Evolutionary conservation across 805 yeast genomes (phyloP).

Genomic region (Candida chilensis): DNA sequence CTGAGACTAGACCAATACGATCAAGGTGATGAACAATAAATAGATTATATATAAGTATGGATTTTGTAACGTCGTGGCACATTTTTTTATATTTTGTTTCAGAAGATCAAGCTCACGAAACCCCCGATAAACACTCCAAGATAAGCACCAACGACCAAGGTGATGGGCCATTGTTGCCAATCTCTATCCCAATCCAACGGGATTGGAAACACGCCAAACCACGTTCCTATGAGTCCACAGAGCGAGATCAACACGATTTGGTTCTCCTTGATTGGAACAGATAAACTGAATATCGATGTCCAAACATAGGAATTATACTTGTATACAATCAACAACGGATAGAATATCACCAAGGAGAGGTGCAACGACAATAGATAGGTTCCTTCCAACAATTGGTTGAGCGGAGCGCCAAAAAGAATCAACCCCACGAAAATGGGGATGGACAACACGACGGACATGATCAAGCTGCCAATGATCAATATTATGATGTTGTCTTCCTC

Average conservation of each 20-base stretch:
- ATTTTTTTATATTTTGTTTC: too few species aligned
- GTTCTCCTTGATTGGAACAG: slow-evolving; percentile 11
- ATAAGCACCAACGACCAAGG: slow-evolving; percentile 73
- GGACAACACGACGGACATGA: slow-evolving; percentile 23
- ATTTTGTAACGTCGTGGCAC: too few species aligned
- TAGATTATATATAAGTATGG: too few species aligned
- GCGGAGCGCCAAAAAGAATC: slow-evolving; percentile 77
- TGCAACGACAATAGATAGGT: slow-evolving; percentile 58
- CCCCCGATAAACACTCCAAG: slow-evolving; percentile 64
- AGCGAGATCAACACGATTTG: slow-evolving; percentile 16
- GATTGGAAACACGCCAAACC: slow-evolving; percentile 91
- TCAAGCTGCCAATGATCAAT: slow-evolving; percentile 6
- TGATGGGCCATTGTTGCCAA: slow-evolving; percentile 96
- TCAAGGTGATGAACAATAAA: neutral
- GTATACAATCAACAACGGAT: slow-evolving; percentile 53
- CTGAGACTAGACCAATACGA: neutral
- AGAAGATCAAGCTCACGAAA: slow-evolving; percentile 14
- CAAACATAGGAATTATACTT: slow-evolving; percentile 40
- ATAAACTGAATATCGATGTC: slow-evolving; percentile 9
- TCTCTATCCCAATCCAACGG: slow-evolving; percentile 97
- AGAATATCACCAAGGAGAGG: slow-evolving; percentile 46
- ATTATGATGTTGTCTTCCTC: too few species aligned
- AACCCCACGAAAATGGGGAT: slow-evolving; percentile 28
- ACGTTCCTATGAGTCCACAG: slow-evolving; percentile 51
- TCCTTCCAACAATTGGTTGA: slow-evolving; percentile 38